Evolutionary conservation across 139 green algal species (phyloP).

Genomic region (Picochlorum sp.): DNA sequence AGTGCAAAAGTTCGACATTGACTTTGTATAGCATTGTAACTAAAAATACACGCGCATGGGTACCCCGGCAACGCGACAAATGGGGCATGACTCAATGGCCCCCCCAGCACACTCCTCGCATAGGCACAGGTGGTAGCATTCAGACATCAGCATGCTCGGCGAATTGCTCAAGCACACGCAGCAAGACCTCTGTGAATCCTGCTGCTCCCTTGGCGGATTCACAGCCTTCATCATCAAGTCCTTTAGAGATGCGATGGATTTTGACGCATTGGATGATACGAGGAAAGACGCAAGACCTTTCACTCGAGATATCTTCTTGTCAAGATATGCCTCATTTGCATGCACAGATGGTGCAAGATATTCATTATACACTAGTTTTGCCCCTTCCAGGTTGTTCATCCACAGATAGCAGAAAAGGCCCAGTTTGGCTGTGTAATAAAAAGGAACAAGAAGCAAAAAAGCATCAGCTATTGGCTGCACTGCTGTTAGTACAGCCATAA

Average conservation of each 20-base stretch:
- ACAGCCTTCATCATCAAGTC: background rate
- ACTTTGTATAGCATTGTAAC: too few relatives aligned
- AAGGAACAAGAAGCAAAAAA: slow-evolving; percentile 37
- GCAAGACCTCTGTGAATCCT: too few relatives aligned
- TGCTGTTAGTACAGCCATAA: slow-evolving; percentile 21
- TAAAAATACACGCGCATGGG: too few relatives aligned
- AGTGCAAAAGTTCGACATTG: too few relatives aligned
- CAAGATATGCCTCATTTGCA: slow-evolving; percentile 12
- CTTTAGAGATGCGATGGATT: slow-evolving; percentile 3
- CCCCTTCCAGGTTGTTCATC: slow-evolving; percentile 15
- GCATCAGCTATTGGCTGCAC: slow-evolving; percentile 25
- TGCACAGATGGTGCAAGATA: slow-evolving; percentile 6
- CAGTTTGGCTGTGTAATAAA: slow-evolving; percentile 47
- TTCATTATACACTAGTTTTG: slow-evolving; percentile 2
- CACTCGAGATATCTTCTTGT: slow-evolving; percentile 5
- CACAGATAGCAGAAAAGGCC: slow-evolving; percentile 43
- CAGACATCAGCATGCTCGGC: too few relatives aligned
- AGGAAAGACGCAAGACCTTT: background rate
- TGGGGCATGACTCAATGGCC: too few relatives aligned
- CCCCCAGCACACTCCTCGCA: too few relatives aligned
- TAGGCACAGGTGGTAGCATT: too few relatives aligned
- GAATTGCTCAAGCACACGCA: too few relatives aligned
- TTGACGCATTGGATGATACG: slow-evolving; percentile 4
- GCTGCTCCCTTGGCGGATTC: too few relatives aligned
- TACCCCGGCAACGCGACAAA: too few relatives aligned